A percentile compares a stretch with the other conserved stretches of the same genome.
Evolutionary conservation across 495 filamentous ascomycete species (phyloP).

Genomic region (Gamarada debralockiae): DNA sequence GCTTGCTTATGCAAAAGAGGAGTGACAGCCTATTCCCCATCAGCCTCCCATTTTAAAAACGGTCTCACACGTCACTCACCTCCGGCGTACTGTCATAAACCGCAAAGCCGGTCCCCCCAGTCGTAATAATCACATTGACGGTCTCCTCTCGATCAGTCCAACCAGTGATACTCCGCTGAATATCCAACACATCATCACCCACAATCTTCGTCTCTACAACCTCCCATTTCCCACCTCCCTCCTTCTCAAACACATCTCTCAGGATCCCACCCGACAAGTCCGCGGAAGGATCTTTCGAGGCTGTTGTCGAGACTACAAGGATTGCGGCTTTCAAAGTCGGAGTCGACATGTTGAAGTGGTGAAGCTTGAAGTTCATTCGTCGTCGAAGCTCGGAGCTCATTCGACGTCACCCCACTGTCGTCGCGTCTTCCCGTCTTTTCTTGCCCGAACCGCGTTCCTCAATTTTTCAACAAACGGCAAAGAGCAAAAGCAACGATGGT

Average conservation of each 20-base stretch:
- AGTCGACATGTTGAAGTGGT: conserved; percentile 31
- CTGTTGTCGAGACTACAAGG: conserved; percentile 92
- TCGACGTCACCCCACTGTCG: neutral
- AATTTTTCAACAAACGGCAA: too few relatives aligned
- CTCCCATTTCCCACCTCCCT: conserved; percentile 64
- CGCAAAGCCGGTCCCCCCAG: conserved; percentile 93
- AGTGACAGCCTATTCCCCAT: conserved; percentile 61
- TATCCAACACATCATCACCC: conserved; percentile 68
- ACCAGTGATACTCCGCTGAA: conserved; percentile 63
- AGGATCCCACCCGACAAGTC: conserved; percentile 67
- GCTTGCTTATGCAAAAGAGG: conserved; percentile 83
- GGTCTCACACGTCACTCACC: conserved; percentile 41
- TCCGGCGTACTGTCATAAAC: conserved; percentile 87
- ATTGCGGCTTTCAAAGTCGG: conserved; percentile 61
- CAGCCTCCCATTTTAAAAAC: conserved; percentile 4
- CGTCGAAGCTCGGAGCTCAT: conserved; percentile 9
- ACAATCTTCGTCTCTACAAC: conserved; percentile 69
- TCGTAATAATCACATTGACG: conserved; percentile 78
- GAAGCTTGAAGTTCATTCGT: neutral
- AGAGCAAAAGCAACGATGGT: conserved; percentile 64
- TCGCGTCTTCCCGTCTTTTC: too few relatives aligned
- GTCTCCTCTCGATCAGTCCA: conserved; percentile 63
- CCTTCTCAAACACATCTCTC: conserved; percentile 59
- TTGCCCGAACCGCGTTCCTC: neutral
- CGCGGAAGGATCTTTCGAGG: conserved; percentile 72